Evolutionary conservation across 768 basidiomycete genomes (phyloP), one percentile per base, ranked within the genome.

Genomic region (Leccinellum luteum): DNA sequence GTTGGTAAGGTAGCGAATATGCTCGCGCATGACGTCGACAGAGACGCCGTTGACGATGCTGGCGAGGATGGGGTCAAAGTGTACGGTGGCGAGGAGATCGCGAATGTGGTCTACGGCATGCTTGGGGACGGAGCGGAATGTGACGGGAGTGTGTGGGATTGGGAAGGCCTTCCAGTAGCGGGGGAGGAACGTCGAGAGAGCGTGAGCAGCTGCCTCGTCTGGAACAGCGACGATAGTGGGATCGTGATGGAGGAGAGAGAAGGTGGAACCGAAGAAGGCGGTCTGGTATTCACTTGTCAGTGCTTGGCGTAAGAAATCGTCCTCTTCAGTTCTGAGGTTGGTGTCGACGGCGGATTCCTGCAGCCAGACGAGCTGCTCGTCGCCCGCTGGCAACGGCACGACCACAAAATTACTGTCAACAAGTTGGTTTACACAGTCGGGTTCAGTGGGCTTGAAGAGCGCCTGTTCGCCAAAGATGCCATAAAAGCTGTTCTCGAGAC

Each of bases 1-100:
- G 50, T 92, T 93, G 0, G 94, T 93, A 57, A 97, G 83, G 69
- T 84, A 94, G 52, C 85, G 81, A 48, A 94, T 80, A 70, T 92
- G 89, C 44, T 81, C 78, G 57, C 77, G 76, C 74, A 96, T 83
- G 63, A 85, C 81, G 10, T 80, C 70, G 14, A 87, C 62, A 30
- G 87, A 88, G 55, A 96, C 79, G 51, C 85, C 84, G 57, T 82
- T 79, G 25, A 94, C 83, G 56, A 90, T 76, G 35, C 80, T 75
- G 15, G 90, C 85, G 49, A 95, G 73, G 51, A 77, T 73, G 10
- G 91, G 84, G 64, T 90, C 78, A 68, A 92, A 94, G 65, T 79
- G 80, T 54, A 93, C 75, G 10, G 74, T 70, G 3, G 74, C 64
- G 27, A 92, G 81, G 59, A 92, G 76, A 17, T 78, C 68, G 51